Evolutionary conservation across 2,329 filamentous ascomycete genomes (phyloP), one percentile per base, ranked within the genome.

Genomic region (Neofusicoccum parvum): DNA sequence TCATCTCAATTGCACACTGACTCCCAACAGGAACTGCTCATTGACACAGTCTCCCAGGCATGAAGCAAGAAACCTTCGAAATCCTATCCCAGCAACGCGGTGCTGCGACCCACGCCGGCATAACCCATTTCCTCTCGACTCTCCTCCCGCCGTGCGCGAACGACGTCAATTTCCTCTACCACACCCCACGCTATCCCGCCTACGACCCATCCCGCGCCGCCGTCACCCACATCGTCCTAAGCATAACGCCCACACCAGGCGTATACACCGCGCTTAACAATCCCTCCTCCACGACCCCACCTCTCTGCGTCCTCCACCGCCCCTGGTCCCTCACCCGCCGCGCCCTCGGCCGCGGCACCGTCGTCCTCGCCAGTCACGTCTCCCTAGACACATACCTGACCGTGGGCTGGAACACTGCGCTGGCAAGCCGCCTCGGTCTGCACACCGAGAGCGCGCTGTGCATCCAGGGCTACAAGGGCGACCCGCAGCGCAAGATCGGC

Each of bases 381-480:
- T 72, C 73, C 6, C 79, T 80, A 50, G 77, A 80, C 50, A 76
- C 79, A 65, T 65, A 75, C 11, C 67, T 80, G 43, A 79, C 78
- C 2, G 74, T 78, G 6, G 78, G 77, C 7, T 79, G 74, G 72
- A 80, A 80, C 49, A 62, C 69, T 3, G 69, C 70, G 5, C 67
- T 80, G 17, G 76, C 76, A 17, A 67, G 46, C 48, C 72, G 73
- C 3, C 66, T 80, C 10, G 74, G 73, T 3, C 68, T 80, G 54
- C 67, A 73, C 36, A 62, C 73, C 3, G 56, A 49, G 0, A 67
- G 71, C 32, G 72, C 72, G 45, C 59, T 74, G 3, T 78, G 76
- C 64, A 68, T 79, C 5, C 74, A 77, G 64, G 77, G 78, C 11
- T 80, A 79, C 67, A 80, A 78, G 65, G 75, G 74, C 17, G 75